Evolutionary conservation across 441 rosid species (phyloP).

Genomic region (Metrosideros polymorpha): DNA sequence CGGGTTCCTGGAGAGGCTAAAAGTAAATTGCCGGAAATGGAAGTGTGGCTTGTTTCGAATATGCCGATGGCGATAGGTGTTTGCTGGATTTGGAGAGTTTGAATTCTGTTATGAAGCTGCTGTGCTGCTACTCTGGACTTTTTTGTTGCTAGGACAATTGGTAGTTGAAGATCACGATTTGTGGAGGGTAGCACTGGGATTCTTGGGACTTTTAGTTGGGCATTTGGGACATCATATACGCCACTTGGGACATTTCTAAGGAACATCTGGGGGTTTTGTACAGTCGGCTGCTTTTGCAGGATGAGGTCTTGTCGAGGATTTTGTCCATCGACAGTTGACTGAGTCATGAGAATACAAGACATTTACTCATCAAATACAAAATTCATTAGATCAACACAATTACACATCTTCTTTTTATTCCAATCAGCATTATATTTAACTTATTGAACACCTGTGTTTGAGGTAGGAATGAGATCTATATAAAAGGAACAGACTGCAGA

Average conservation of each 20-base stretch:
- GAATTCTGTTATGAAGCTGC: neutral
- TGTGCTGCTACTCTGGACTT: neutral
- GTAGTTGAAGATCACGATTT: neutral
- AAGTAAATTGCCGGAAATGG: neutral
- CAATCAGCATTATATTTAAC: neutral
- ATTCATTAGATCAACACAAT: neutral
- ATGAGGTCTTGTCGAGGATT: neutral
- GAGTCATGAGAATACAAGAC: neutral
- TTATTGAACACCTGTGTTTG: neutral
- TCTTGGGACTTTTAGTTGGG: neutral
- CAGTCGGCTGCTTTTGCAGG: neutral
- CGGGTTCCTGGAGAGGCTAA: neutral
- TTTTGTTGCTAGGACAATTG: neutral
- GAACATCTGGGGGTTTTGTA: neutral
- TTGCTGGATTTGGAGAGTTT: neutral
- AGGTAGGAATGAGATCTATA: neutral
- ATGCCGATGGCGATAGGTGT: neutral
- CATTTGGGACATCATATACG: neutral
- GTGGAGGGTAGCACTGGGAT: neutral
- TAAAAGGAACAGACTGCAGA: constrained; percentile 15
- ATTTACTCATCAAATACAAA: neutral
- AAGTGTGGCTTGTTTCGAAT: neutral
- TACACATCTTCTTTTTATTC: neutral
- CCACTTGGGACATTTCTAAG: neutral
- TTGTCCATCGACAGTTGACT: neutral